Conservation (phyloP, 495 filamentous ascomycete species). For the Xylaria scruposa region DNA sequence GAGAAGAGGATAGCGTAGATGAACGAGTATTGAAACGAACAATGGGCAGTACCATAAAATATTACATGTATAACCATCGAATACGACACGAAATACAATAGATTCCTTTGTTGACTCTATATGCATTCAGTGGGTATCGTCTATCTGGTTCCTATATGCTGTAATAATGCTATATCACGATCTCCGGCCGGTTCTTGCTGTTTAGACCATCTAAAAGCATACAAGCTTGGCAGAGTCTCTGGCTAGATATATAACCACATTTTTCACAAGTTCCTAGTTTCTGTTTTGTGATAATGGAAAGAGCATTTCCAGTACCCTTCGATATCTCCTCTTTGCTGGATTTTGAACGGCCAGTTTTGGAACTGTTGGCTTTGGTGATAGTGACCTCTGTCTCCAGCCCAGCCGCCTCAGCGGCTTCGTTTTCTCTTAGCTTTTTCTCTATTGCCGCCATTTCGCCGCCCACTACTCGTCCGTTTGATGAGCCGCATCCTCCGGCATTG, state of each 20-base stretch:
- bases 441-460: slow-evolving; percentile 93
- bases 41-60: slow-evolving; percentile 6
- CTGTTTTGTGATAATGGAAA: slow-evolving; percentile 56
- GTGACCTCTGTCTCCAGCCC: slow-evolving; percentile 76
- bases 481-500: slow-evolving; percentile 75
- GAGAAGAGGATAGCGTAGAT: slow-evolving; percentile 58
- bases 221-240: slow-evolving; percentile 94
- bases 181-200: slow-evolving; percentile 83
- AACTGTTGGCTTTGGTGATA: slow-evolving; percentile 39
- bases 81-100: slow-evolving; percentile 30
- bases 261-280: slow-evolving; percentile 82
- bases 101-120: slow-evolving; percentile 23
- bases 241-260: slow-evolving; percentile 96
- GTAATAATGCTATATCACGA: slow-evolving; percentile 58
- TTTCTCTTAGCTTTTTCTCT: slow-evolving; percentile 77
- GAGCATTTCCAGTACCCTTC: slow-evolving; percentile 35
- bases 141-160: slow-evolving; percentile 27
- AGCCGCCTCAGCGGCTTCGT: slow-evolving; percentile 63
- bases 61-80: slow-evolving; percentile 33
- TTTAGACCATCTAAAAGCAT: slow-evolving; percentile 84
- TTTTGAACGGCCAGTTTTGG: slow-evolving; percentile 30
- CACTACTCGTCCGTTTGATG: slow-evolving; percentile 68
- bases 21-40: background rate
- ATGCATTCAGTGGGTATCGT: slow-evolving; percentile 37
- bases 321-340: slow-evolving; percentile 32